Evolutionary conservation across 192 early-diverging fungal genomes (phyloP).

Genomic region (Gamsiella multidivaricata): DNA sequence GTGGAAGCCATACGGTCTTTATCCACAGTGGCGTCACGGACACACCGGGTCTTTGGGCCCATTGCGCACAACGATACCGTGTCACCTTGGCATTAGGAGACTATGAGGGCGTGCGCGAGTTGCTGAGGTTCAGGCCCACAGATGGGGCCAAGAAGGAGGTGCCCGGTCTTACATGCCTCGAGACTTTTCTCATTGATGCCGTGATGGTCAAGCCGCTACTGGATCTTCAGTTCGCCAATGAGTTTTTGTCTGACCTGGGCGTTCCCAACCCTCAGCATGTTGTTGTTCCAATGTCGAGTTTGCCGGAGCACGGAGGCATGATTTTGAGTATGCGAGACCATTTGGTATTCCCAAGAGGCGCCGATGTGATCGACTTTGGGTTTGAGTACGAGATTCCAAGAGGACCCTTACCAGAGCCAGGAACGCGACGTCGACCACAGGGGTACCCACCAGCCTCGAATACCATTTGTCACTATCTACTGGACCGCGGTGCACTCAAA

Average conservation of each 20-base stretch:
- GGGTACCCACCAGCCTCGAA: conserved; percentile 43
- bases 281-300: conserved; percentile 71
- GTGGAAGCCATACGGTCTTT: conserved; percentile 77
- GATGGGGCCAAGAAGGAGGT: conserved; percentile 67
- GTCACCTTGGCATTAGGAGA: conserved; percentile 78
- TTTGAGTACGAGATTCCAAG: conserved; percentile 48
- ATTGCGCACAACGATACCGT: conserved; percentile 72
- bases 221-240: conserved; percentile 67
- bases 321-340: conserved; percentile 76
- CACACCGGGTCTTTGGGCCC: conserved; percentile 75
- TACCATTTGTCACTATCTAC: conserved; percentile 69
- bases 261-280: conserved; percentile 59
- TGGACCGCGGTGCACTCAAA: conserved; percentile 74
- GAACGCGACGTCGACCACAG: conserved; percentile 40
- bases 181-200: conserved; percentile 74
- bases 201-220: conserved; percentile 57
- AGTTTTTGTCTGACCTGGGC: conserved; percentile 60
- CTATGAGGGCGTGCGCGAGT: conserved; percentile 71
- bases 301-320: conserved; percentile 83
- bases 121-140: conserved; percentile 65
- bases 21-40: conserved; percentile 71
- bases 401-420: conserved; percentile 38
- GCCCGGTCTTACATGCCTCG: conserved; percentile 68
- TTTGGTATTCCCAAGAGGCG: conserved; percentile 59
- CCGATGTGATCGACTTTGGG: conserved; percentile 54